Evolutionary conservation across 2,329 filamentous ascomycete genomes (phyloP).

Genomic region (Chrysosporium queenslandicum): DNA sequence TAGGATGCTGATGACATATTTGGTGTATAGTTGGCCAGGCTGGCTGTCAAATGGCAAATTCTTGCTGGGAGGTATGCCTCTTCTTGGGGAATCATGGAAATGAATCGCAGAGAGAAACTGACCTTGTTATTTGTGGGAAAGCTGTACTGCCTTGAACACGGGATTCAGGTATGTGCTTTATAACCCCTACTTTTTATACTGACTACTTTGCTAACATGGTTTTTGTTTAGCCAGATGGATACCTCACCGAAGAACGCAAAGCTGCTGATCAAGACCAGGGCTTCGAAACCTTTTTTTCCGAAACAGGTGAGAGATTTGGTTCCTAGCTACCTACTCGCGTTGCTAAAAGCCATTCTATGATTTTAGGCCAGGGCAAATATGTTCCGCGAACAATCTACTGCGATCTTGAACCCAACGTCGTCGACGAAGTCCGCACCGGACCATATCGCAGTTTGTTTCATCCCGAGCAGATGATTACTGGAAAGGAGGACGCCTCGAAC

Average conservation of each 20-base stretch:
- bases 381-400: slow-evolving; percentile 59
- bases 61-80: slow-evolving; percentile 95
- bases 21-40: slow-evolving; percentile 79
- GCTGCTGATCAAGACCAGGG: slow-evolving; percentile 84
- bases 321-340: slow-evolving; percentile 19
- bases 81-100: slow-evolving; percentile 11
- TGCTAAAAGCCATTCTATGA: slow-evolving; percentile 9
- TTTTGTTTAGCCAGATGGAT: slow-evolving; percentile 73
- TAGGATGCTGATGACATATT: slow-evolving; percentile 19
- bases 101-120: not conserved
- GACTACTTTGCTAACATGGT: not conserved
- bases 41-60: slow-evolving; percentile 99
- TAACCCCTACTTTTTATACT: not conserved
- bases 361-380: slow-evolving; percentile 61
- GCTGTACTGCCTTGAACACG: slow-evolving; percentile 99
- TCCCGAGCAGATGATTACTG: slow-evolving; percentile 55
- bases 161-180: slow-evolving; percentile 71
- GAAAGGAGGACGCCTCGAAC: slow-evolving; percentile 60
- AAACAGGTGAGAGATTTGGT: slow-evolving; percentile 43
- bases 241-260: slow-evolving; percentile 97
- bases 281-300: slow-evolving; percentile 57
- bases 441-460: slow-evolving; percentile 55
- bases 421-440: slow-evolving; percentile 58
- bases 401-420: slow-evolving; percentile 59
- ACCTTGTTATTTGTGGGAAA: slow-evolving; percentile 34